Evolutionary conservation across 2,329 filamentous ascomycete genomes (phyloP), one percentile per base, ranked within the genome.

Genomic region (Pseudonectria buxi): DNA sequence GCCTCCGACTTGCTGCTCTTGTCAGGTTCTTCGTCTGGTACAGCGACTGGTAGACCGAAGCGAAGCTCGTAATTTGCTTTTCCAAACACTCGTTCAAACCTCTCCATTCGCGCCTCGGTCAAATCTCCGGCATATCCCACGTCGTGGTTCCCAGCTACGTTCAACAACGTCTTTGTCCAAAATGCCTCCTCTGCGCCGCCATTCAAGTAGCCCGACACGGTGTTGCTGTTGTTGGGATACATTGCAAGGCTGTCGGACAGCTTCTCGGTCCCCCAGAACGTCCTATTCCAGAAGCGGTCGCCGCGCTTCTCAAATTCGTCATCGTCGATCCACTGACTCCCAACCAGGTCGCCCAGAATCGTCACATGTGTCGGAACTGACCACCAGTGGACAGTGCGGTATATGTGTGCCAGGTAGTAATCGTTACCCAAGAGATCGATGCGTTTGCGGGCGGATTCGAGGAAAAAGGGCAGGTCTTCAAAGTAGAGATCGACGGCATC

Each of bases 71-170:
- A 98, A 58, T 96, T 94, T 13, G 85, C 78, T 45, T 80, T 85
- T 37, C 92, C 92, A 64, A 94, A 98, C 2, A 76, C 74, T 14
- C 73, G 71, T 62, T 95, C 88, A 56, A 96, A 98, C 2, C 92
- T 76, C 18, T 76, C 68, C 36, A 95, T 69, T 4, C 88, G 78
- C 42, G 78, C 71, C n/a, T 72, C 64, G 27, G 83, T 87, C 42
- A 96, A 72, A 59, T 98, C 92, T 3, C 92, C 92, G 0, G 89
- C 87, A 57, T 98, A 98, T 24, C 92, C 92, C 53, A 98, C 81
- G 59, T 98, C 92, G 57, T 98, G 92, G 55, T 98, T 98, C 2
- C 92, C 92, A 1, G 81, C 88, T 16, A 96, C 78, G 49, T 95
- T 94, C 57, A 98, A 87, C 44, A 95, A 71, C 36, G 83, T 76